phyloP scores from a whole-genome alignment of 2,329 filamentous ascomycete genomes.

The Talaromyces albobiverticillius region DNA sequence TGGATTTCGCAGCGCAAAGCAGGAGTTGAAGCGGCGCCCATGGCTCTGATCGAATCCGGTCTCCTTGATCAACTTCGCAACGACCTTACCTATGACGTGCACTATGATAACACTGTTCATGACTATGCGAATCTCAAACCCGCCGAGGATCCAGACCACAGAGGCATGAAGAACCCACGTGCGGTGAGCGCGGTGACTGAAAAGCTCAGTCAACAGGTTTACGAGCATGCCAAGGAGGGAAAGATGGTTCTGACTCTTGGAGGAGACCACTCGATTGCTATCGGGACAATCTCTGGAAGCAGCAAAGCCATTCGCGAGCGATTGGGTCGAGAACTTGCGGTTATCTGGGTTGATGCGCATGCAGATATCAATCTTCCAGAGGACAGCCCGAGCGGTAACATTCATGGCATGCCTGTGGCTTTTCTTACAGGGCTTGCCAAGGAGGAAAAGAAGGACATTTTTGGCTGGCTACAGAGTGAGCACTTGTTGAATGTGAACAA shows the following conservation, averaged over 20 bases:
- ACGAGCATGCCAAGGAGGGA: constrained; percentile 77
- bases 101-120: constrained; percentile 80
- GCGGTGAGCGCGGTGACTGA: constrained; percentile 82
- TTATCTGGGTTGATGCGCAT: constrained; percentile 98
- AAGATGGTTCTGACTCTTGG: constrained; percentile 89
- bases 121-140: constrained; percentile 75
- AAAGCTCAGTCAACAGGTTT: constrained; percentile 77
- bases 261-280: constrained; percentile 94
- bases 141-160: constrained; percentile 68
- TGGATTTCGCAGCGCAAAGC: constrained; percentile 66
- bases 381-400: constrained; percentile 83
- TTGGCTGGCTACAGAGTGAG: constrained; percentile 78
- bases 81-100: constrained; percentile 84
- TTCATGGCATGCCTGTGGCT: constrained; percentile 96
- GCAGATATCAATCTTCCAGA: constrained; percentile 97
- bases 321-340: constrained; percentile 76
- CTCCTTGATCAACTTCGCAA: constrained; percentile 78
- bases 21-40: constrained; percentile 87
- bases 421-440: constrained; percentile 84
- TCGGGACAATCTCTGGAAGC: constrained; percentile 85
- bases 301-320: constrained; percentile 84
- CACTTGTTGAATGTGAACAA: constrained; percentile 67
- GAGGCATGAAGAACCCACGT: constrained; percentile 90
- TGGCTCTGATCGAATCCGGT: constrained; percentile 82
- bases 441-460: constrained; percentile 72